These are phyloP conservation scores for Linnemannia elongata DNA, from an alignment of 192 early-diverging fungal species.

Conservation along the genomic window DNA sequence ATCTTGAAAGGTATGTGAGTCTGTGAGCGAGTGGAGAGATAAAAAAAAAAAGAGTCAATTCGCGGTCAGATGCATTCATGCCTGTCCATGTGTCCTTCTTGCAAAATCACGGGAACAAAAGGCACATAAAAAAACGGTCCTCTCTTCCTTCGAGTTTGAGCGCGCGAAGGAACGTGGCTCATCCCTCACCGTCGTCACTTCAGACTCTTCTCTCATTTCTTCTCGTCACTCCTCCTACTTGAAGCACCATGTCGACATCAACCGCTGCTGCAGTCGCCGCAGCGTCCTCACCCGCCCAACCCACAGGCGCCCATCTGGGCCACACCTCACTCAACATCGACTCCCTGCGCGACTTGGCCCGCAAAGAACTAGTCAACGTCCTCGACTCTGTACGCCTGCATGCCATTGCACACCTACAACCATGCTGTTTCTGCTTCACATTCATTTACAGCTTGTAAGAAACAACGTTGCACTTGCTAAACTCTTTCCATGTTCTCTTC, in stretches of 20 bases:
- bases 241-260: constrained; percentile 38
- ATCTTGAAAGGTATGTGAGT: too few species aligned
- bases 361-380: constrained; percentile 75
- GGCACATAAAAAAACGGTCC: constrained; percentile 1
- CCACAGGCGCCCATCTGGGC: constrained; percentile 63
- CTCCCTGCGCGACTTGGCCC: constrained; percentile 70
- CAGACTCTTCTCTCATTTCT: not conserved
- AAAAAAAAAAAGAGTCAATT: not conserved
- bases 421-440: not conserved
- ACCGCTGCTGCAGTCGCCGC: constrained; percentile 52
- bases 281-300: constrained; percentile 46
- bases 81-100: not conserved
- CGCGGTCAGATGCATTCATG: not conserved
- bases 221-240: not conserved
- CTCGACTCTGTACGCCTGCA: constrained; percentile 76
- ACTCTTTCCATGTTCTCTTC: not conserved
- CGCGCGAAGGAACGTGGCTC: not conserved
- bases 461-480: not conserved
- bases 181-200: not conserved
- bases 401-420: not conserved
- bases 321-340: constrained; percentile 66
- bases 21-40: too few species aligned
- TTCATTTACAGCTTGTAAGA: too few species aligned
- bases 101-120: not conserved
- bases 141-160: not conserved